Evolutionary conservation across 139 green algal genomes (phyloP), one percentile per base, ranked within the genome.

Genomic region (Chlamydomonas sp.): DNA sequence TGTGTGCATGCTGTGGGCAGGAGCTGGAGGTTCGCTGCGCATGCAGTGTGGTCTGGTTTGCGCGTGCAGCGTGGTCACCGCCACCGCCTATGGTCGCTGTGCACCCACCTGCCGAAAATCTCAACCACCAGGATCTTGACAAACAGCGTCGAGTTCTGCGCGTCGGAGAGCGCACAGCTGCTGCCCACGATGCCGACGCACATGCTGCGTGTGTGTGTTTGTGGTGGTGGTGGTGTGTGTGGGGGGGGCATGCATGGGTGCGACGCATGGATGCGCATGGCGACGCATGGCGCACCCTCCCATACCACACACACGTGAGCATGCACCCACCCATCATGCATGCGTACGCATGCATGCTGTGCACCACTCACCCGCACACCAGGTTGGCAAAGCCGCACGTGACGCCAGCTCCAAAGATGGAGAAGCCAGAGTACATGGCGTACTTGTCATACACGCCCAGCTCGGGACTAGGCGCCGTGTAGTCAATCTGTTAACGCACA

Each of bases 121-220:
- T 99, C 95, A 70, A 99, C 91, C n/a, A 99, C 91, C 16, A 99
- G 81, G 72, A 99, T 99, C 80, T 99, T 99, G 1, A 99, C 95
- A 80, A 99, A 99, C 3, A 99, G 83, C 0, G 95, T 94, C 3
- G 86, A 86, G 79, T 99, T 98, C 48, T 96, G 90, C 0, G 95
- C 95, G 73, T 99, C 95, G 3, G 95, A 95, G 13, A 99, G 78
- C 1, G 95, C 95, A 36, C 90, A 95, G 48, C 81, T 90, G 85
- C 88, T 96, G 26, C 95, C 95, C 34, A 99, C 91, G 28, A 98
- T 91, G 26, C 95, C 95, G n/a, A 99, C 95, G 72, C 92, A 97
- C 38, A 99, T 87, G 16, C 89, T 93, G 81, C 67, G 76, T 6
- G 13, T 10, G 6, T 64, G 26, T 36, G 3, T 4, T n/a, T 29